Percentiles rank a stretch among this genome's conserved stretches.
Conservation (phyloP, 768 basidiomycete genomes). For the Boletus tomentosulus region DNA sequence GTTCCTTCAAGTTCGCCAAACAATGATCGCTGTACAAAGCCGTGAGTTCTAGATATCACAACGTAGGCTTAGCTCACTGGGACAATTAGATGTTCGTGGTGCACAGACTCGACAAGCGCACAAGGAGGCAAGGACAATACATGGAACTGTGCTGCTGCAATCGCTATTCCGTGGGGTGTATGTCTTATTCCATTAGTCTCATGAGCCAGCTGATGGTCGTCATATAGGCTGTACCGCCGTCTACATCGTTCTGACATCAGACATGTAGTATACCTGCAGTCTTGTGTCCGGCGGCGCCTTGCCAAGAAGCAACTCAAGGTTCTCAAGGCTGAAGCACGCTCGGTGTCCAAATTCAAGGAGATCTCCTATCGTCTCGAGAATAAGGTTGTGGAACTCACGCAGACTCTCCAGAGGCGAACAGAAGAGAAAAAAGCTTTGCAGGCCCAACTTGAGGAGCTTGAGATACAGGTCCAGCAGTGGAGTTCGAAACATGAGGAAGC, state of each 20-base stretch:
- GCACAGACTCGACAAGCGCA: constrained; percentile 60
- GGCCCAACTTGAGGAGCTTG: constrained; percentile 67
- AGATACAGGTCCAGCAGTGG: constrained; percentile 85
- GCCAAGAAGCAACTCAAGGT: constrained; percentile 82
- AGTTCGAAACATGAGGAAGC: constrained; percentile 84
- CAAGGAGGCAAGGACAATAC: constrained; percentile 47
- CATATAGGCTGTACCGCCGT: constrained; percentile 50
- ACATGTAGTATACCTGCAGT: constrained; percentile 82
- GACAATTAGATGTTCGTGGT: constrained; percentile 64
- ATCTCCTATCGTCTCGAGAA: constrained; percentile 97
- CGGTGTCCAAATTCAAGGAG: constrained; percentile 97
- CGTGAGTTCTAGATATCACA: constrained; percentile 49
- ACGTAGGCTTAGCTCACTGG: constrained; percentile 3
- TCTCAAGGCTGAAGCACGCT: constrained; percentile 88
- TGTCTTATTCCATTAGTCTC: constrained; percentile 34
- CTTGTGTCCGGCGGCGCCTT: constrained; percentile 83
- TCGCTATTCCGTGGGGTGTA: constrained; percentile 86
- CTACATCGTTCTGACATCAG: constrained; percentile 55
- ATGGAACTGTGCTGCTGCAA: constrained; percentile 74
- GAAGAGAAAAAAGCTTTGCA: constrained; percentile 88
- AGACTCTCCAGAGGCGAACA: constrained; percentile 84
- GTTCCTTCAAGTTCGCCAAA: constrained; percentile 58
- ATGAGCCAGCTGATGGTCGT: constrained; percentile 2
- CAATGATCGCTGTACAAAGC: constrained; percentile 75
- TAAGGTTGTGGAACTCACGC: constrained; percentile 98